A percentile compares a stretch with the other conserved stretches of the same genome.
Conservation (phyloP, 2,329 filamentous ascomycete genomes). For the Cryphonectria radicalis region DNA sequence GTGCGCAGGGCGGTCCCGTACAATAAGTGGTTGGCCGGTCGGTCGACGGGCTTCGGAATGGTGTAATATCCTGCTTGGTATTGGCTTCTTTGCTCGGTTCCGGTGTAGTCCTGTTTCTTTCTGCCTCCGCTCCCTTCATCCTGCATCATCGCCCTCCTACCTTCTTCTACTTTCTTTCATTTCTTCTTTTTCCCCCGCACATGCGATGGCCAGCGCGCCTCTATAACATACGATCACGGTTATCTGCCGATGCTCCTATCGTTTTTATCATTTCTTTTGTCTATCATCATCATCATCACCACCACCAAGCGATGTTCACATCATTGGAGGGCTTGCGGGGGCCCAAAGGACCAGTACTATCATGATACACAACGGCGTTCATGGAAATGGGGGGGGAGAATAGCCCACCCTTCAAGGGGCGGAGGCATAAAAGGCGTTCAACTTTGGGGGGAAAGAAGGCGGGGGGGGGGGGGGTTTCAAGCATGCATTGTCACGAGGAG, state of each 20-base stretch:
- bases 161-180: background rate
- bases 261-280: constrained; percentile 13
- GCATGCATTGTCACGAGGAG: constrained; percentile 3
- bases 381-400: background rate
- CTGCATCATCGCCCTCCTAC: background rate
- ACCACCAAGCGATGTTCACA: background rate
- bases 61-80: background rate
- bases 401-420: background rate
- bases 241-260: background rate
- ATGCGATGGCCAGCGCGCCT: background rate
- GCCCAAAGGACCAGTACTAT: background rate
- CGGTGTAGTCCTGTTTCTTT: background rate
- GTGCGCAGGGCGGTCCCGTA: constrained; percentile 30
- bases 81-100: constrained; percentile 7
- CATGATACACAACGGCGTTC: background rate
- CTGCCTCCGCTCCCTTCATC: background rate
- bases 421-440: constrained; percentile 2
- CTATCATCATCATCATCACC: constrained; percentile 8
- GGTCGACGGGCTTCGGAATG: background rate
- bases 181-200: background rate
- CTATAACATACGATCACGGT: background rate
- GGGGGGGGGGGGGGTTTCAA: background rate
- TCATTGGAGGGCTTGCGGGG: background rate
- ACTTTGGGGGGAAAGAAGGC: background rate
- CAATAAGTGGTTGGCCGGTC: background rate